Base-by-base conservation (phyloP, 1,284 basidiomycete genomes). In the Moesziomyces antarcticus region DNA sequence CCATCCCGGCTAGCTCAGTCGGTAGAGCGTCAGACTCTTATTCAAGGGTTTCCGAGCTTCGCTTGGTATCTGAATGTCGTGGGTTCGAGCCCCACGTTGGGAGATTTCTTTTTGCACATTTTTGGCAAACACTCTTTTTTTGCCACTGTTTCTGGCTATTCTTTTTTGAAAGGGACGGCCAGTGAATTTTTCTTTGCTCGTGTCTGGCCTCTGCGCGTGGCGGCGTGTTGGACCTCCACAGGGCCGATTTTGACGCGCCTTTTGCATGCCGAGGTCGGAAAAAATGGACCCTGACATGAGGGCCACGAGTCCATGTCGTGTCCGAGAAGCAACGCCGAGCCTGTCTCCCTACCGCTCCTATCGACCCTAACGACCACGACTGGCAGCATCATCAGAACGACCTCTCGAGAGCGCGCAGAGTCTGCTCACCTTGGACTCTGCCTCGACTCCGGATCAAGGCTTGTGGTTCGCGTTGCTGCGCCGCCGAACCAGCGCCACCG, bases 1-100 rank as follows among this genome's bases (percentile, higher is more conserved):
- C 63, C 45, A 67, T 81, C 80, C 81, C 81, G 81, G 80, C 80
- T 83, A 83, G 81, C 80, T 83, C 81, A 83, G 80, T 82, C 76
- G 81, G 81, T 82, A 82, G 81, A 83, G 81, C 80, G 81, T 80
- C 78, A 79, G 80, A 83, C 81, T 82, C 80, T 83, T 83, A 83
- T 24, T 55, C 47, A 74, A 70, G 72, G 50, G 67, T 66, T 62
- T 74, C 67, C 71, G 60, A 73, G 71, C 2, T 16, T 42, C 7
- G 21, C 46, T 62, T 56, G 55, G 61, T 7, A 81, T 81, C 79
- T 77, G 75, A 77, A 81, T 78, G 79, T 81, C 79, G 75, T 78
- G 79, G 79, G 79, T 81, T 81, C 79, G 79, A 81, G 75, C 79
- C 79, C 79, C 79, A 78, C 75, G 79, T 81, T 81, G 79, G 79